These are phyloP conservation scores for Globisporangium emineosum DNA, from an alignment of 352 stramenopile genomes.

Conservation along the genomic window DNA sequence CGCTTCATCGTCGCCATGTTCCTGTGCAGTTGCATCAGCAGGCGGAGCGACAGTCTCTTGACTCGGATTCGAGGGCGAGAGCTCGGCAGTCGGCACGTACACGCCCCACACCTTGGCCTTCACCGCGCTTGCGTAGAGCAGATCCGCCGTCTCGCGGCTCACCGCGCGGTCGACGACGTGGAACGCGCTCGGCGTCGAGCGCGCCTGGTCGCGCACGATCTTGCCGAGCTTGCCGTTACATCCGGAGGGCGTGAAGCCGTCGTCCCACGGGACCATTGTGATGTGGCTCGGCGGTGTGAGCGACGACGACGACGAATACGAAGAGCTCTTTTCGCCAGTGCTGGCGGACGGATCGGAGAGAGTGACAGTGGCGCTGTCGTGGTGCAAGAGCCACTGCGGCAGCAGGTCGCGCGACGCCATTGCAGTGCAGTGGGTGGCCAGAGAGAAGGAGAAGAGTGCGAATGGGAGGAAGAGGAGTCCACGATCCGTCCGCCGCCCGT, in stretches of 20 bases:
- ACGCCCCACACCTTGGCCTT: slow-evolving; percentile 63
- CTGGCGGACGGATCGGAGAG: background rate
- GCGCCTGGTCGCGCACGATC: slow-evolving; percentile 46
- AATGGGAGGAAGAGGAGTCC: no score
- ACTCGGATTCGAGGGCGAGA: slow-evolving; percentile 16
- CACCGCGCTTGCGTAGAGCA: slow-evolving; percentile 57
- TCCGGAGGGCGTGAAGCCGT: slow-evolving; percentile 62
- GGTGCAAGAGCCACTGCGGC: slow-evolving; percentile 13
- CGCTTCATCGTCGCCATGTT: slow-evolving; percentile 18
- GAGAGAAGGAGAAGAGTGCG: background rate
- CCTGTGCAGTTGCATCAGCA: background rate
- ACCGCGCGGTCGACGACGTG: slow-evolving; percentile 49
- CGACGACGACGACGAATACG: background rate
- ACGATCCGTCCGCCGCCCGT: background rate
- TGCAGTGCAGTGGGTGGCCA: background rate
- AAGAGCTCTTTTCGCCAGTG: slow-evolving; percentile 5
- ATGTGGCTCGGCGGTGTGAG: slow-evolving; percentile 3
- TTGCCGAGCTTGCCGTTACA: slow-evolving; percentile 34
- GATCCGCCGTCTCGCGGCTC: slow-evolving; percentile 35
- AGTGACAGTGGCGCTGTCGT: slow-evolving; percentile 1
- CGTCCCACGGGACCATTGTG: slow-evolving; percentile 38
- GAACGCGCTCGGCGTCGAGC: slow-evolving; percentile 28
- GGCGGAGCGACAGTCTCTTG: background rate
- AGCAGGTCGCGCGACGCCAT: slow-evolving; percentile 8
- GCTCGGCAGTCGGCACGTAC: slow-evolving; percentile 39